These are phyloP conservation scores for Rhododendron simsii DNA, from an alignment of 148 eudicot genomes.

Conservation along the genomic window DNA sequence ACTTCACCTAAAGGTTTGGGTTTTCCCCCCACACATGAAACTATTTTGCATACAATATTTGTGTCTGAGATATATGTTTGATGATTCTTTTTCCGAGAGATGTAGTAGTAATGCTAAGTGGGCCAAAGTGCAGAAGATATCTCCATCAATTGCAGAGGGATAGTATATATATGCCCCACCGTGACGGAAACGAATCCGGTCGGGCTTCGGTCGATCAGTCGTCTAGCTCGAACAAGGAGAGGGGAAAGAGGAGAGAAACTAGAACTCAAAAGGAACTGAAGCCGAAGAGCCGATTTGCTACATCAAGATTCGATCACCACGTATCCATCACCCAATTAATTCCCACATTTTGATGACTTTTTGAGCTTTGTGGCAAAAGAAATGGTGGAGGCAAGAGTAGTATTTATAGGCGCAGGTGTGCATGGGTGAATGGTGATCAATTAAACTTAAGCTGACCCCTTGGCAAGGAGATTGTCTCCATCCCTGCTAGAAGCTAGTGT, in stretches of 20 bases:
- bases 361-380: too few relatives aligned
- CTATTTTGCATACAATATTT: too few relatives aligned
- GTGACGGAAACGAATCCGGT: slow-evolving; percentile 32
- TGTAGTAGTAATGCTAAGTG: not conserved
- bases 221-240: slow-evolving; percentile 12
- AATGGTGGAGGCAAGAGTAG: too few relatives aligned
- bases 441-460: too few relatives aligned
- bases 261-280: slow-evolving; percentile 23
- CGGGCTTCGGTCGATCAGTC: slow-evolving; percentile 18
- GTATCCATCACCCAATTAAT: slow-evolving; percentile 31
- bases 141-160: not conserved
- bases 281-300: slow-evolving; percentile 20
- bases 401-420: too few relatives aligned
- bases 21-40: too few relatives aligned
- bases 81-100: not conserved
- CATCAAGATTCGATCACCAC: slow-evolving; percentile 32
- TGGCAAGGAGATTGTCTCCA: too few relatives aligned
- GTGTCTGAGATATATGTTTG: not conserved
- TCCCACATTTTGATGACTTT: too few relatives aligned
- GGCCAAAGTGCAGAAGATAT: not conserved
- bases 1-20: too few relatives aligned
- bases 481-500: too few relatives aligned
- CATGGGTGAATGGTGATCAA: too few relatives aligned
- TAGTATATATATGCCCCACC: too few relatives aligned
- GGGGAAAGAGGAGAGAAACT: slow-evolving; percentile 19